Base-by-base conservation (phyloP, 345 rosid genomes). In the Lepidium africanum region DNA sequence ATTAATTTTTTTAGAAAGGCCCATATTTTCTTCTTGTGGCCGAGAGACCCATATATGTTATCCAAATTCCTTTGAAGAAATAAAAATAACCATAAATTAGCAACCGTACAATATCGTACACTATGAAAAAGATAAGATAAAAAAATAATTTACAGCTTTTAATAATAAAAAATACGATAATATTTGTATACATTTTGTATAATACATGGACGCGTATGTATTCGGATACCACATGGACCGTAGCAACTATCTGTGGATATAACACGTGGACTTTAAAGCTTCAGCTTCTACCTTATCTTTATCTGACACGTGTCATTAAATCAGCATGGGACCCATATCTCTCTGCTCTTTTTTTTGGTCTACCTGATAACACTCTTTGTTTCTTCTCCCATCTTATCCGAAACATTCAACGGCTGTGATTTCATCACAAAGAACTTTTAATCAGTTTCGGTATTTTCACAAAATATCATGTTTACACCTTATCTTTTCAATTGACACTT, bases 331-430 rank as follows among this genome's bases (percentile, higher is more conserved):
- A 1, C 73, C 78, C 73, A 19, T 52, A 30, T 36, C 45, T 32
- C 45, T 30, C 41, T 53, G 12, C 13, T 33, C 39, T 41, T 12
- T 16, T 40, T 45, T 15, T 42, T 30, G 0, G 23, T 59, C 60
- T 19, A 16, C 30, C 59, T 55, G 56, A 35, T 43, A 62, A 38
- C 63, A 45, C 41, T 27, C 63, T 40, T 65, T 65, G 39, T 53
- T 54, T 38, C 30, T 43, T 62, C n/a, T n/a, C n/a, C 27, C 77
- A 67, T 74, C 78, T 74, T 74, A 74, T 74, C 73, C 73, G 38
- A 37, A 41, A 4, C 32, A 74, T 74, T 73, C 58, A 67, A 74
- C 78, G 78, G 73, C 59, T 67, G 10, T 60, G 0, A 52, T 6
- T 17, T 37, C 17, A 16, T 14, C 19, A 11, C 2, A 2, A 6